Conservation (phyloP, 2,329 filamentous ascomycete genomes). For the Curvularia sp. region DNA sequence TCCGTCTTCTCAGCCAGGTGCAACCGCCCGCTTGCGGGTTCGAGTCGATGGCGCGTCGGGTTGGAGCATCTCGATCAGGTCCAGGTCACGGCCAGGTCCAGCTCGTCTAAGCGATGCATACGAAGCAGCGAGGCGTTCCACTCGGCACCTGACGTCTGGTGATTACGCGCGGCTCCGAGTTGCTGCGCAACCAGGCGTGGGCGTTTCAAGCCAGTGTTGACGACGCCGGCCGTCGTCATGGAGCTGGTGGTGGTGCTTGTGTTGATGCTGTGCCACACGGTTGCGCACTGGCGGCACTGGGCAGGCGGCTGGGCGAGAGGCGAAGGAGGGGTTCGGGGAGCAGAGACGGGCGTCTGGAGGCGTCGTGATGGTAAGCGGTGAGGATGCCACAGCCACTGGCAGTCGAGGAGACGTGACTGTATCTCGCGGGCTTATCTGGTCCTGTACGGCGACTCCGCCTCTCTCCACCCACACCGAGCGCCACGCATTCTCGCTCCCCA, state of each 20-base stretch:
- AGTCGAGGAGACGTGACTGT: not conserved
- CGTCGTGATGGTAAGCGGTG: slow-evolving; percentile 12
- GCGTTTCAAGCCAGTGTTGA: not conserved
- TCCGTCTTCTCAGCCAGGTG: not conserved
- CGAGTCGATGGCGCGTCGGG: not conserved
- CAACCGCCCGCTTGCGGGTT: not conserved
- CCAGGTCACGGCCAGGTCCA: not conserved
- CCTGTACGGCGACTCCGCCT: slow-evolving; percentile 23
- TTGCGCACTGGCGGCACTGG: slow-evolving; percentile 14
- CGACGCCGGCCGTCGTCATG: not conserved
- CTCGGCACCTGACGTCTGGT: slow-evolving; percentile 12
- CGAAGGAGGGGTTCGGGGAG: not conserved
- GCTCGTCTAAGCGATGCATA: slow-evolving; percentile 3
- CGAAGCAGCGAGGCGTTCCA: slow-evolving; percentile 3
- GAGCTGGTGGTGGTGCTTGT: not conserved
- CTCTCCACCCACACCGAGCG: slow-evolving; percentile 9
- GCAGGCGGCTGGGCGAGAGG: slow-evolving; percentile 4
- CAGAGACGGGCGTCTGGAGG: not conserved
- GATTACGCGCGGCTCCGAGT: slow-evolving; percentile 4
- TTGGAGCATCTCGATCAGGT: not conserved
- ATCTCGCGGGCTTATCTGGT: slow-evolving; percentile 18
- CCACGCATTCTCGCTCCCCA: not conserved
- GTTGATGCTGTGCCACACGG: slow-evolving; percentile 17
- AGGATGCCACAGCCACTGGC: slow-evolving; percentile 11
- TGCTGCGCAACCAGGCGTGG: not conserved